Evolutionary conservation across 805 yeast genomes (phyloP).

Genomic region (Saccharomyces eubayanus): DNA sequence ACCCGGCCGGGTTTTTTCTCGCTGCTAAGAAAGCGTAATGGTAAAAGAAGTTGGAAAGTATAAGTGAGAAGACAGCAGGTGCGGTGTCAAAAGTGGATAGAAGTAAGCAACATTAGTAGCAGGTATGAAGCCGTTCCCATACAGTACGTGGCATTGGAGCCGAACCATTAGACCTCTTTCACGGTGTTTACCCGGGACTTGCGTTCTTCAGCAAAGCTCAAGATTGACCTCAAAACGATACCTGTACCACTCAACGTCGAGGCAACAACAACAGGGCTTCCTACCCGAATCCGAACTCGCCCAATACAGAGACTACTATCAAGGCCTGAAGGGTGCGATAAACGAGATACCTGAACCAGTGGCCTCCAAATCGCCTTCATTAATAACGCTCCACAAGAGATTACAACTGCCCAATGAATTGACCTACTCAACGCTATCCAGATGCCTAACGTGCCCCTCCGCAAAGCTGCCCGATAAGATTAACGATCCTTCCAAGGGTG

Average conservation of each 20-base stretch:
- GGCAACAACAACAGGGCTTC: not conserved
- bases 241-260: not conserved
- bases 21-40: not conserved
- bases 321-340: constrained; percentile 12
- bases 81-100: not conserved
- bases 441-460: constrained; percentile 60
- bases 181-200: not conserved
- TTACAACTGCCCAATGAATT: constrained; percentile 52
- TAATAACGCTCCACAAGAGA: constrained; percentile 73
- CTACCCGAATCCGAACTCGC: constrained; percentile 11
- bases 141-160: not conserved
- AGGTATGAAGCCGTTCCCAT: not conserved
- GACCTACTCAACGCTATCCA: constrained; percentile 62
- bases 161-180: not conserved
- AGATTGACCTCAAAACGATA: not conserved
- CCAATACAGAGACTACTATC: constrained; percentile 22
- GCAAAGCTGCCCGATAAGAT: constrained; percentile 22
- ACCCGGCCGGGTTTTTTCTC: not conserved
- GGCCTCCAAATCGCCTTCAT: constrained; percentile 56
- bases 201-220: not conserved
- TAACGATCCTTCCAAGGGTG: constrained; percentile 10
- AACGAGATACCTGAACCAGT: constrained; percentile 37
- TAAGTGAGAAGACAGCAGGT: not conserved
- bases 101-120: not conserved
- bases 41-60: not conserved